Evolutionary conservation across 371 early-diverging fungal genomes (phyloP).

Genomic region (Paraphysoderma sedebokerense): DNA sequence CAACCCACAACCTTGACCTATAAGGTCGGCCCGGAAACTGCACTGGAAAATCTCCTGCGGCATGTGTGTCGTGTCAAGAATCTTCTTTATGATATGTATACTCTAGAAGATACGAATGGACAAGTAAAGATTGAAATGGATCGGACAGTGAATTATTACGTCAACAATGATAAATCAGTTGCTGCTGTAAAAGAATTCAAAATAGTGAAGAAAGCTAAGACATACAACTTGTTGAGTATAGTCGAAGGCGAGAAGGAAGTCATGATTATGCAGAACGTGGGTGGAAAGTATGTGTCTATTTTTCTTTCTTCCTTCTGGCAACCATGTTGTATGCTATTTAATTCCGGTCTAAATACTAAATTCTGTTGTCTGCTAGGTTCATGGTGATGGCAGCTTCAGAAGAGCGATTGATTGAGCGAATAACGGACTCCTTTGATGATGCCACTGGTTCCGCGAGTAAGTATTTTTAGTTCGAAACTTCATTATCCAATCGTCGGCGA

Average conservation of each 20-base stretch:
- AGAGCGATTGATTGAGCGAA: slow-evolving; percentile 22
- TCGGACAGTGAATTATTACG: background rate
- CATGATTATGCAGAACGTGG: slow-evolving; percentile 15
- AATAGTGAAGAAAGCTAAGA: background rate
- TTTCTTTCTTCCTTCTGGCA: background rate
- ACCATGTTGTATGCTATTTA: background rate
- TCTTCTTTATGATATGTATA: background rate
- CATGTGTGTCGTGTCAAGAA: background rate
- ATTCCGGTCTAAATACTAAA: background rate
- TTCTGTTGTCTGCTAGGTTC: slow-evolving; percentile 6
- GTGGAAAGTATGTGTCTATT: slow-evolving; percentile 10
- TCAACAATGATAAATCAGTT: background rate
- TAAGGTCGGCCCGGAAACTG: background rate
- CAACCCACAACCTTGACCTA: background rate
- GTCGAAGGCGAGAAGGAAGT: slow-evolving; percentile 21
- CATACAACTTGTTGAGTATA: background rate
- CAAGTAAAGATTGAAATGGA: background rate
- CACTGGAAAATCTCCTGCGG: background rate
- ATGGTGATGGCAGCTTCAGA: slow-evolving; percentile 24
- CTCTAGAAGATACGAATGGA: background rate
- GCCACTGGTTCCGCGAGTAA: too few species aligned
- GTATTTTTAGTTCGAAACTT: too few species aligned
- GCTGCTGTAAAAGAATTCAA: background rate
- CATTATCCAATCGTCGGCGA: too few species aligned
- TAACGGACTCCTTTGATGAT: too few species aligned